A percentile compares a stretch with the other conserved stretches of the same genome.
phyloP scores from a whole-genome alignment of 106 monocot species.

The Phalaenopsis aphrodite region DNA sequence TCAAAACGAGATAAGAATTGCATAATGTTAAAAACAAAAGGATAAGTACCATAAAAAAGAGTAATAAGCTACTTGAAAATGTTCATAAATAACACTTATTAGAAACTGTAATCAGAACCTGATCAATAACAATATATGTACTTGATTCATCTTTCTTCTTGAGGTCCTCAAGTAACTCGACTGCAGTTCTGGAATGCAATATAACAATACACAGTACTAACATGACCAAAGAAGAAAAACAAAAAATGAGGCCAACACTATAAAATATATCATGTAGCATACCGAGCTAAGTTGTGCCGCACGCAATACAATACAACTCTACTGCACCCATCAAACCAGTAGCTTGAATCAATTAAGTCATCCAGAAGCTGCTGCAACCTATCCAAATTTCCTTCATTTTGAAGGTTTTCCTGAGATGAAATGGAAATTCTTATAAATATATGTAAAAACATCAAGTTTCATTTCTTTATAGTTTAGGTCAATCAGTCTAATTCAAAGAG shows the following conservation, averaged over 20 bases:
- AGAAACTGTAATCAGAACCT: slow-evolving; percentile 31
- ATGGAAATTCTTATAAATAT: neutral
- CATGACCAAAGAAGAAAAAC: neutral
- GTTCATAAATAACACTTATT: neutral
- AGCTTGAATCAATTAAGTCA: slow-evolving; percentile 46
- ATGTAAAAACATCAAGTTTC: neutral
- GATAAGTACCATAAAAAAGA: neutral
- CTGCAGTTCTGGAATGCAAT: slow-evolving; percentile 42
- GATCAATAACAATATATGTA: slow-evolving; percentile 61
- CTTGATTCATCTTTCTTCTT: slow-evolving; percentile 49
- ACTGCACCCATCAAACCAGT: slow-evolving; percentile 82
- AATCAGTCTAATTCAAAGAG: neutral
- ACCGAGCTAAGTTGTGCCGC: slow-evolving; percentile 45
- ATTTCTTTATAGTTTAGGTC: neutral
- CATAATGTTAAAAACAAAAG: neutral
- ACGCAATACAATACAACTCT: slow-evolving; percentile 76
- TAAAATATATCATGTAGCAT: slow-evolving; percentile 11
- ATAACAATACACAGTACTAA: neutral
- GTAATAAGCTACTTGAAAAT: neutral
- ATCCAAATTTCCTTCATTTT: slow-evolving; percentile 48
- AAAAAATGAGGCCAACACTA: neutral
- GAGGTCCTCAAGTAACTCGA: slow-evolving; percentile 59
- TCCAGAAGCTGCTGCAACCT: slow-evolving; percentile 63
- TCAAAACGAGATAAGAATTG: neutral
- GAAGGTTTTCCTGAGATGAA: slow-evolving; percentile 42